phyloP scores from a whole-genome alignment of 2,329 filamentous ascomycete genomes.

The Amesomyces nigricolor region DNA sequence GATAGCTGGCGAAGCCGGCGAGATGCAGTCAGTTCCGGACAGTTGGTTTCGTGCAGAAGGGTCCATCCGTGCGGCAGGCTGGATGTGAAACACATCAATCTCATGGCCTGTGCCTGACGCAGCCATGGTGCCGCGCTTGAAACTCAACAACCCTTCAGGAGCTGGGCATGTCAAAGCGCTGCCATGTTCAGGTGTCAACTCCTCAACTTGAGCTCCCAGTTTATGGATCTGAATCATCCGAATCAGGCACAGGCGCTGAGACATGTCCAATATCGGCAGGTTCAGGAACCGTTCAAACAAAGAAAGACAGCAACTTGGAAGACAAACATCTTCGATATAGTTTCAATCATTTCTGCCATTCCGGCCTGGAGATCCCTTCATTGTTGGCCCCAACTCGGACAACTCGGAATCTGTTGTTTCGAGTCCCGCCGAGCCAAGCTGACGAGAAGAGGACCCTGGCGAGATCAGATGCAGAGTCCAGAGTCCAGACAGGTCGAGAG shows the following conservation, averaged over 20 bases:
- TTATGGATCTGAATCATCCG: slow-evolving; percentile 1
- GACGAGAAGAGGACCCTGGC: background rate
- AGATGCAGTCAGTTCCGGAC: background rate
- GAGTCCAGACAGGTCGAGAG: too few relatives aligned
- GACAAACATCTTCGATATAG: too few relatives aligned
- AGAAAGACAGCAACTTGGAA: too few relatives aligned
- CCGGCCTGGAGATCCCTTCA: too few relatives aligned
- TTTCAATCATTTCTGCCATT: too few relatives aligned
- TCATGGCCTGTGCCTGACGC: background rate
- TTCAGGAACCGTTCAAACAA: too few relatives aligned
- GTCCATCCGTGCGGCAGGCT: background rate
- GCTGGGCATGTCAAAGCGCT: slow-evolving; percentile 3
- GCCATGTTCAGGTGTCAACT: background rate
- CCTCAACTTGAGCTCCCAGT: background rate
- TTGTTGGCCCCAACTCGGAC: too few relatives aligned
- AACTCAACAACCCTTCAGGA: slow-evolving; percentile 7
- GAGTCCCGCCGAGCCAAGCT: too few relatives aligned
- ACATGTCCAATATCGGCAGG: too few relatives aligned
- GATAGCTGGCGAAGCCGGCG: background rate
- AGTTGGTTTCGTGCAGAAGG: background rate
- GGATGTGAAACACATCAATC: slow-evolving; percentile 1
- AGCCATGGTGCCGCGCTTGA: slow-evolving; percentile 6
- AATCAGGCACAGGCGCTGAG: background rate
- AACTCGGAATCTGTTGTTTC: too few relatives aligned
- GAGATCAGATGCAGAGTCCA: background rate